Percentiles rank a stretch among this genome's conserved stretches.
Conservation (phyloP, 1,284 basidiomycete genomes). For the Sanghuangporus sanghuang region DNA sequence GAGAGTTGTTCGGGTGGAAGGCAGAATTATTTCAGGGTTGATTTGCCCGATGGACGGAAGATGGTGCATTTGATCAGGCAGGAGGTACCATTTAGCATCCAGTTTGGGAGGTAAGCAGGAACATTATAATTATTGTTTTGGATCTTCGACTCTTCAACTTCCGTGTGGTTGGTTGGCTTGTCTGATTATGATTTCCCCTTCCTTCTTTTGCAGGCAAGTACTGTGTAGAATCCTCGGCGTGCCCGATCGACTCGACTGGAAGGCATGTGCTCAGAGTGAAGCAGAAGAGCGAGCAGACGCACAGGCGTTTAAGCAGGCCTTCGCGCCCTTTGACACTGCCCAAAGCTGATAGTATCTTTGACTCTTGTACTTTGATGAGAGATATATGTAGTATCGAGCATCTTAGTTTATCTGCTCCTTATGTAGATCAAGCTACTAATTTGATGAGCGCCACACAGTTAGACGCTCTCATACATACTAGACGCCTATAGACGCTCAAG, state of each 20-base stretch:
- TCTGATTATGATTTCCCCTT: slow-evolving; percentile 9
- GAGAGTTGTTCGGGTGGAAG: slow-evolving; percentile 45
- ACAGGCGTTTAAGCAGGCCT: slow-evolving; percentile 76
- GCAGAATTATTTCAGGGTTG: slow-evolving; percentile 84
- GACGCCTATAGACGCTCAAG: no score
- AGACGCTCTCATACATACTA: no score
- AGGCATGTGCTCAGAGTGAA: slow-evolving; percentile 73
- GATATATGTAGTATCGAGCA: not conserved
- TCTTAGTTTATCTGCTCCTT: no score
- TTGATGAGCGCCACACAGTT: not conserved
- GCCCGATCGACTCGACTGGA: slow-evolving; percentile 86
- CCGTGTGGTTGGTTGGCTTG: slow-evolving; percentile 3
- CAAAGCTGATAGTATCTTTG: slow-evolving; percentile 7
- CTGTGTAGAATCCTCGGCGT: slow-evolving; percentile 69
- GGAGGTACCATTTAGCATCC: slow-evolving; percentile 76
- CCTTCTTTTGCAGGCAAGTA: slow-evolving; percentile 54
- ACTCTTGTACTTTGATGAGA: no score
- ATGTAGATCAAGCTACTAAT: no score
- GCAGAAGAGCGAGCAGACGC: slow-evolving; percentile 82
- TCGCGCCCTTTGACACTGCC: slow-evolving; percentile 60
- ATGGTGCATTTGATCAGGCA: slow-evolving; percentile 82
- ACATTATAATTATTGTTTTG: not conserved
- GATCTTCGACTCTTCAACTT: not conserved
- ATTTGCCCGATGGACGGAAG: slow-evolving; percentile 81
- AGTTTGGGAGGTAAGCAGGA: slow-evolving; percentile 80